A percentile compares a stretch with the other conserved stretches of the same genome.
These are phyloP conservation scores for Hydnomerulius pinastri DNA, from an alignment of 768 basidiomycete genomes.

Conservation along the genomic window DNA sequence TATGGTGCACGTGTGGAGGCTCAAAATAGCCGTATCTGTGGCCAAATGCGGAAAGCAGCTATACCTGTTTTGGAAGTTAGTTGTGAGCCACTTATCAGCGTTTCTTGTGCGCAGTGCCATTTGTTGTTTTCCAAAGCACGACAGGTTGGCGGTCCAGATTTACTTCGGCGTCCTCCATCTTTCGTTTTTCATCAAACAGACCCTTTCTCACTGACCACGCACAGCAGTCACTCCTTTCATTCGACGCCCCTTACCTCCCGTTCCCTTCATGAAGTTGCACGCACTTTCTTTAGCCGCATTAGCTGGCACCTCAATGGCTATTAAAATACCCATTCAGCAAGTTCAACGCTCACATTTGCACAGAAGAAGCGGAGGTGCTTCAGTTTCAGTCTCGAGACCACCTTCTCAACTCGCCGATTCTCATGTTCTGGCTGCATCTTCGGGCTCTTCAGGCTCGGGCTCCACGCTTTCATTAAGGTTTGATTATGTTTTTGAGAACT, in stretches of 20 bases:
- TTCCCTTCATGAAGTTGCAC: constrained; percentile 45
- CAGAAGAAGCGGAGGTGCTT: constrained; percentile 37
- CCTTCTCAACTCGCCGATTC: constrained; percentile 10
- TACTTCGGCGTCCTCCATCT: constrained; percentile 2
- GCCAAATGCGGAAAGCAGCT: not conserved
- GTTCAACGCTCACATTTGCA: constrained; percentile 36
- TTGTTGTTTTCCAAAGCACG: not conserved
- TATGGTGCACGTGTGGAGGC: not conserved
- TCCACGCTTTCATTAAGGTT: constrained; percentile 26
- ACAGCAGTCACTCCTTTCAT: not conserved
- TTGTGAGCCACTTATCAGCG: not conserved
- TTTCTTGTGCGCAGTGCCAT: not conserved
- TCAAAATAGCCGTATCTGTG: not conserved
- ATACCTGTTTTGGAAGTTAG: not conserved
- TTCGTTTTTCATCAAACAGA: not conserved
- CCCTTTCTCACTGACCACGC: too few relatives aligned
- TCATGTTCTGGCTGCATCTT: constrained; percentile 30
- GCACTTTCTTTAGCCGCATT: constrained; percentile 41
- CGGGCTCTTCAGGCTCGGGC: constrained; percentile 7
- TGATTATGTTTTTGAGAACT: not conserved
- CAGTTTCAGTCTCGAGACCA: constrained; percentile 14
- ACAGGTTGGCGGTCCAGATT: not conserved
- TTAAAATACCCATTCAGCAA: constrained; percentile 50
- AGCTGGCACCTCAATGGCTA: constrained; percentile 43
- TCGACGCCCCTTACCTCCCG: constrained; percentile 4